Percentiles rank a stretch among this genome's conserved stretches.
phyloP scores from a whole-genome alignment of 768 basidiomycete species.

The Podaxis sp. region DNA sequence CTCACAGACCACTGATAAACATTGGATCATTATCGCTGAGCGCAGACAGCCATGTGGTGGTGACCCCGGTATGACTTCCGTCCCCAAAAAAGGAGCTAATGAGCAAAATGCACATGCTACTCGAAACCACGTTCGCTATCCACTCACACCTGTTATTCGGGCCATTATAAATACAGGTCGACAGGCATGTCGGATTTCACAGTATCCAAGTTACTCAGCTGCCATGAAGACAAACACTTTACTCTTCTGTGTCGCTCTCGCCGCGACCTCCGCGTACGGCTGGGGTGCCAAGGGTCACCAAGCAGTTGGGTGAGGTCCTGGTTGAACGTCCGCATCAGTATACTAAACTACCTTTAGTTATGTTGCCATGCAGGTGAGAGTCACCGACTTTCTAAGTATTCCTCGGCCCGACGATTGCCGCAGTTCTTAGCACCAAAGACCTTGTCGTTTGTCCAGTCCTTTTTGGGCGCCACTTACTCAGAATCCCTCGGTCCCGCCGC shows the following conservation, averaged over 20 bases:
- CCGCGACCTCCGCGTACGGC: constrained; percentile 22
- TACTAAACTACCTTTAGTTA: constrained; percentile 24
- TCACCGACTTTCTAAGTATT: background rate
- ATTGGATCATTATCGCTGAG: background rate
- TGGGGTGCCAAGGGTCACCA: constrained; percentile 46
- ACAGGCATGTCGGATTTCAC: background rate
- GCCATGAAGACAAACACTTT: background rate
- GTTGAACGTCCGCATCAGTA: background rate
- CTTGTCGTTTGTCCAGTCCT: constrained; percentile 42
- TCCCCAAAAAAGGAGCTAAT: background rate
- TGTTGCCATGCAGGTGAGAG: constrained; percentile 39
- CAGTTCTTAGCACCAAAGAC: constrained; percentile 51
- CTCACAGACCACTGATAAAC: background rate
- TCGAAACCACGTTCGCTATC: background rate
- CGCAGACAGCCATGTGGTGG: background rate
- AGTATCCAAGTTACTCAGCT: background rate
- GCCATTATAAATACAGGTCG: background rate
- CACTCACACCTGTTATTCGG: background rate
- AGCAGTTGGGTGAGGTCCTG: constrained; percentile 36
- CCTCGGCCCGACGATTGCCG: background rate
- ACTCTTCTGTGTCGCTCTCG: constrained; percentile 9
- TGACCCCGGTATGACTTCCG: background rate
- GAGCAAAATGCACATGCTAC: background rate
- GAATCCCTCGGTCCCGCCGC: constrained; percentile 49
- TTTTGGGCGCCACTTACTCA: constrained; percentile 41